phyloP scores from a whole-genome alignment of 306 rosid genomes.

The Trifolium dubium region DNA sequence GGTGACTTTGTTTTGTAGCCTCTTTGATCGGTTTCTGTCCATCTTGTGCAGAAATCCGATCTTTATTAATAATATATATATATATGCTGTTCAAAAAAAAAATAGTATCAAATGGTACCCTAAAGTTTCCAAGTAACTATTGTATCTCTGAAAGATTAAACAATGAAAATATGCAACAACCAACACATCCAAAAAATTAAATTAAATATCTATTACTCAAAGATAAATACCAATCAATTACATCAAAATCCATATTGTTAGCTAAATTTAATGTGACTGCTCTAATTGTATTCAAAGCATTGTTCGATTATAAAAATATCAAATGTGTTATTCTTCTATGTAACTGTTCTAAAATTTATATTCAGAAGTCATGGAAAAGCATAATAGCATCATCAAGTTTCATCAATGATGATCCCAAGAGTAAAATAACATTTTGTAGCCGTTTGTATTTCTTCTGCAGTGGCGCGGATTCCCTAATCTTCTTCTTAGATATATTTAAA shows the following conservation, averaged over 20 bases:
- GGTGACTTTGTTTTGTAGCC: too few species aligned
- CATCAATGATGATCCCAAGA: slow-evolving; percentile 67
- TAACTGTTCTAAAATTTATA: neutral
- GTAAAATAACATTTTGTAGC: slow-evolving; percentile 38
- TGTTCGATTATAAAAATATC: neutral
- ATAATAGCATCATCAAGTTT: slow-evolving; percentile 84
- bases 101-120: too few species aligned
- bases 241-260: neutral
- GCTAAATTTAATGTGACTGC: neutral
- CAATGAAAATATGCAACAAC: neutral
- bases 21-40: too few species aligned
- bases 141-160: neutral
- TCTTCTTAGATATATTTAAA: slow-evolving; percentile 48
- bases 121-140: neutral
- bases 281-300: neutral
- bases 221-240: neutral
- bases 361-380: slow-evolving; percentile 92
- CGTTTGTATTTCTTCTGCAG: slow-evolving; percentile 49
- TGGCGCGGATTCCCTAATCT: slow-evolving; percentile 47
- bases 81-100: too few species aligned
- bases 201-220: neutral
- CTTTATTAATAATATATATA: too few species aligned
- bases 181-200: neutral
- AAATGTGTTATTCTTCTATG: slow-evolving; percentile 16
- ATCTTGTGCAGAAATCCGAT: too few species aligned